These are phyloP conservation scores for Dichotomocladium elegans DNA, from an alignment of 371 early-diverging fungal genomes.

Conservation along the genomic window DNA sequence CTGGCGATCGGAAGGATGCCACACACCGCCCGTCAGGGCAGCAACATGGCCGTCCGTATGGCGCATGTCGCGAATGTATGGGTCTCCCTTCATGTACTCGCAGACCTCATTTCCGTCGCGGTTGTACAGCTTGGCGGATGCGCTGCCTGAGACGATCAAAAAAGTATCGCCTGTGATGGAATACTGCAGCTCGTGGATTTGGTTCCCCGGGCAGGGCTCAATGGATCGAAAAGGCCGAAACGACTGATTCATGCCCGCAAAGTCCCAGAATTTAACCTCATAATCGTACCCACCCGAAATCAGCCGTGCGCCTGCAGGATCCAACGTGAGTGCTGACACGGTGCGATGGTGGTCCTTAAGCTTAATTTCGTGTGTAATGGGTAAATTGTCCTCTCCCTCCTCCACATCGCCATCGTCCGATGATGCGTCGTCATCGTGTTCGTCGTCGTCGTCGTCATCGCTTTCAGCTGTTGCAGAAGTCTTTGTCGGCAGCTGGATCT, in stretches of 20 bases:
- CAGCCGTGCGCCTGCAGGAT: constrained; percentile 80
- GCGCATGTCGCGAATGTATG: constrained; percentile 86
- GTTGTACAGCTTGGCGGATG: constrained; percentile 73
- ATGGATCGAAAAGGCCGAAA: constrained; percentile 77
- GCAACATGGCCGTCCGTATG: constrained; percentile 89
- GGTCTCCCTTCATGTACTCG: constrained; percentile 89
- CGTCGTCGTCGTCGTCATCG: constrained; percentile 27
- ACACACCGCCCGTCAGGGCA: constrained; percentile 71
- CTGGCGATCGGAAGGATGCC: constrained; percentile 75
- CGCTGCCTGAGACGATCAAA: constrained; percentile 73
- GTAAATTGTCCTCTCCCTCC: constrained; percentile 37
- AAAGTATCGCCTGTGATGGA: constrained; percentile 76
- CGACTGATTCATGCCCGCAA: constrained; percentile 81
- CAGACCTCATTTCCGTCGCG: constrained; percentile 72
- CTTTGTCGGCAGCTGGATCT: background rate
- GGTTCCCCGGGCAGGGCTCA: constrained; percentile 80
- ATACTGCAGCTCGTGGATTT: constrained; percentile 82
- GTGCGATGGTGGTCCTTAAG: constrained; percentile 69
- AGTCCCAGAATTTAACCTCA: constrained; percentile 87
- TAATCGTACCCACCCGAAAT: constrained; percentile 83
- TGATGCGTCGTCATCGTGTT: constrained; percentile 25
- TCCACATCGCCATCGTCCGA: constrained; percentile 21
- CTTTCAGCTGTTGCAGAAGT: constrained; percentile 16
- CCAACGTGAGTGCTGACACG: constrained; percentile 78
- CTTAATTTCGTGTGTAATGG: constrained; percentile 65